Conservation (phyloP, 495 filamentous ascomycete species). For the Umbilicaria muhlenbergii region DNA sequence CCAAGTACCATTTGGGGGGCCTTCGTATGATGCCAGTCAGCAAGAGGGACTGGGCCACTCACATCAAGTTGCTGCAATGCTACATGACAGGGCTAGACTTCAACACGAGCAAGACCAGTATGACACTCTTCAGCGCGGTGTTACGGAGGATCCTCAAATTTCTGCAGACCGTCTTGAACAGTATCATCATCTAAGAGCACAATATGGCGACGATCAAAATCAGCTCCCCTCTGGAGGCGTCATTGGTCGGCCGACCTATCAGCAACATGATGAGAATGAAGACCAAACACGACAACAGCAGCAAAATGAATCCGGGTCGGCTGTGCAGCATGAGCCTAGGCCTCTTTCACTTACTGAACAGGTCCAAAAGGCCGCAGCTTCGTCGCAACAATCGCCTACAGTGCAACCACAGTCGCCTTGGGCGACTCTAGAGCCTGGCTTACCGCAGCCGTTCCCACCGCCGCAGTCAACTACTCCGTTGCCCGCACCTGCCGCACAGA, state of each 20-base stretch:
- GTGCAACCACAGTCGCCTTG: constrained; percentile 40
- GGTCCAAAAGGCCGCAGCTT: constrained; percentile 63
- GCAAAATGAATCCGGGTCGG: constrained; percentile 11
- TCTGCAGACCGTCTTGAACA: constrained; percentile 46
- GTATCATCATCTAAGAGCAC: constrained; percentile 43
- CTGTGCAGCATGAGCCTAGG: constrained; percentile 9
- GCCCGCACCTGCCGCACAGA: constrained; percentile 74
- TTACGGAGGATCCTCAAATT: constrained; percentile 33
- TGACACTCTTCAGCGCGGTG: constrained; percentile 25
- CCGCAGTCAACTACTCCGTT: constrained; percentile 60
- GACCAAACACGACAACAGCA: constrained; percentile 6
- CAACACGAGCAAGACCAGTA: constrained; percentile 50
- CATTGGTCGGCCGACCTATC: neutral
- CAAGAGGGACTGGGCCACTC: constrained; percentile 36
- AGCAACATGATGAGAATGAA: constrained; percentile 3
- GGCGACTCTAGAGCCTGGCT: constrained; percentile 41
- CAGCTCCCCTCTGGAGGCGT: too few relatives aligned
- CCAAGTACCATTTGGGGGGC: constrained; percentile 35
- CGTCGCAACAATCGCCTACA: constrained; percentile 44
- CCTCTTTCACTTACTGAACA: constrained; percentile 68
- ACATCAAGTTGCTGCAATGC: constrained; percentile 42
- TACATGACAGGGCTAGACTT: constrained; percentile 43
- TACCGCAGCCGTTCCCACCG: constrained; percentile 68
- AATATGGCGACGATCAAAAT: constrained; percentile 26
- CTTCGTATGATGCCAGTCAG: constrained; percentile 36